Evolutionary conservation across 106 monocot genomes (phyloP), one percentile per base, ranked within the genome.

Genomic region (Posidonia australis): DNA sequence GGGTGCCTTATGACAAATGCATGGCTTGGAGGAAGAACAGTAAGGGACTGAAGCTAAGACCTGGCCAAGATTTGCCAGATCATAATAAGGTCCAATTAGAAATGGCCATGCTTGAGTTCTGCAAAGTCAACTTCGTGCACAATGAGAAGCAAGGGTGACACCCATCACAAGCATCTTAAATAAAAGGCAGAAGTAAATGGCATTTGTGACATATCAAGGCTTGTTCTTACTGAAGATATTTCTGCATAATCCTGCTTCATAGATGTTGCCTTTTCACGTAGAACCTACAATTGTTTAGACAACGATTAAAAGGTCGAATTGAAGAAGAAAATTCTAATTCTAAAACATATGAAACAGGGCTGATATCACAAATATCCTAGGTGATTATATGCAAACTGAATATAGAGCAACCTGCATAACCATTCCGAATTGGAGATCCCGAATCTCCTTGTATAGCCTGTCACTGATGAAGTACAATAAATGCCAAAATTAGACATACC

Each of bases 201-300:
- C 10, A 22, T 9, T 11, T 26, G 26, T 55, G 24, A 28, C 57
- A 25, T 28, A 57, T 61, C 43, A 61, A 42, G 13, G n/a, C 21
- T 44, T 45, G 41, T 58, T n/a, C 84, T 79, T 87, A 92, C 92
- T 48, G 84, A 80, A 61, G 90, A 78, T 75, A 96, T 84, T 72
- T 90, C 96, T 27, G 82, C 80, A 73, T 96, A 96, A 68, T 96
- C 96, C 80, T 90, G 84, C 69, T 96, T 86, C 69, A 96, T 96
- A 62, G 96, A 84, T 44, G 84, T 90, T 76, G 96, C 82, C 63
- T 82, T 96, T 65, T 96, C 84, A 41, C 96, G 90, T 54, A 96
- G 69, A 66, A 96, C 86, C 96, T 96, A 82, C 45, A 84, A 54
- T 63, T 70, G 49, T 56, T 28, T 25, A 32, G 26, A 42, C 67